phyloP scores from a whole-genome alignment of 2,329 filamentous ascomycete species.

The Fusarium beomiforme region DNA sequence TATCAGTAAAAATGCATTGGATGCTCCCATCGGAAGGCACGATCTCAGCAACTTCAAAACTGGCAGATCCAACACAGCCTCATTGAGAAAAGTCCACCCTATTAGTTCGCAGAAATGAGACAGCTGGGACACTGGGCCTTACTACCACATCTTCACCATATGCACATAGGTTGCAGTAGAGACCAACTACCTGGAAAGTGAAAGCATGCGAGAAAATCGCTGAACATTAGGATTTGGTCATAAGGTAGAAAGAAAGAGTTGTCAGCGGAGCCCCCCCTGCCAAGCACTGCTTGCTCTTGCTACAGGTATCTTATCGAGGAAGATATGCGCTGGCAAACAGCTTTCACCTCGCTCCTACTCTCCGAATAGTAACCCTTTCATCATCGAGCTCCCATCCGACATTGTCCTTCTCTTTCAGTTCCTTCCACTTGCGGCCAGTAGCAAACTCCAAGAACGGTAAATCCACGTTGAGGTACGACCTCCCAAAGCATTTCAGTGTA shows the following conservation, averaged over 20 bases:
- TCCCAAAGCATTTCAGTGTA: constrained; percentile 86
- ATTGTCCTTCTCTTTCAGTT: constrained; percentile 72
- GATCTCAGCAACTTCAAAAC: neutral
- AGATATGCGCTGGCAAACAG: constrained; percentile 15
- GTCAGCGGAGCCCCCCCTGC: neutral
- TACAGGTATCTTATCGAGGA: neutral
- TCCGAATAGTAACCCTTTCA: constrained; percentile 79
- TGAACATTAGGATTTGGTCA: neutral
- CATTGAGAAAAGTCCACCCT: neutral
- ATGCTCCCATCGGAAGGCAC: neutral
- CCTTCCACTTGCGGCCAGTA: constrained; percentile 76
- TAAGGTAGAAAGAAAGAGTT: no score
- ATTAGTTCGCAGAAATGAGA: neutral
- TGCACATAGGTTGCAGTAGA: neutral
- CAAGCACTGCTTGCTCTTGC: constrained; percentile 7
- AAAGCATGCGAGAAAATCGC: neutral
- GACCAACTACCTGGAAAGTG: neutral
- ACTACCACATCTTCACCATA: neutral
- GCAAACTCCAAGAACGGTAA: constrained; percentile 73
- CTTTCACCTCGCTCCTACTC: constrained; percentile 54
- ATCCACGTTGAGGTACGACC: constrained; percentile 81
- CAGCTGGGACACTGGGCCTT: neutral
- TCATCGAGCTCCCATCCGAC: constrained; percentile 88
- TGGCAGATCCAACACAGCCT: neutral
- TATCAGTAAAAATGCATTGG: neutral